Evolutionary conservation across 2,329 filamentous ascomycete genomes (phyloP), one percentile per base, ranked within the genome.

Genomic region (Pseudopithomyces maydicus): DNA sequence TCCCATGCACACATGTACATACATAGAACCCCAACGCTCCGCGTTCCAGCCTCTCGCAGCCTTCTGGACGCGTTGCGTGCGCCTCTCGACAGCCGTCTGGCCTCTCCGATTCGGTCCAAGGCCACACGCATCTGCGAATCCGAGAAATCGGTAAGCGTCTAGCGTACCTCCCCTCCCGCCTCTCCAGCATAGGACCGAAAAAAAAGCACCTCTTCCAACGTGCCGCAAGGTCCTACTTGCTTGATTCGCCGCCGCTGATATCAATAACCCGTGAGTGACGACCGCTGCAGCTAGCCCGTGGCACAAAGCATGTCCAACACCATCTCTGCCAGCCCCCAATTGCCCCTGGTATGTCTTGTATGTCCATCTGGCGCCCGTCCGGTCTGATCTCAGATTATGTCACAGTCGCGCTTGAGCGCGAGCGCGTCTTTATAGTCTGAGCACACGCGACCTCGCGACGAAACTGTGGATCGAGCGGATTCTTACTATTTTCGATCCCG

Each of bases 401-500:
- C 67, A 71, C 67, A 61, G 32, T 65, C 72, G 66, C 71, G 38
- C 38, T 19, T 15, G 72, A 72, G 52, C 59, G 56, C 62, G 36
- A 51, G 63, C 70, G 71, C 70, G 71, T 69, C 59, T 62, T 61
- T 36, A 61, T 67, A 68, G 67, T 68, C 61, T 62, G 29, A 50
- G 35, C 66, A 59, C 64, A 68, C 69, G 70, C 69, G 65, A 67
- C 62, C 59, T 67, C 69, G 68, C 63, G 59, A 66, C 58, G 62
- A 64, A 65, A 64, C 60, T 61, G 61, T 58, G 50, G 54, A 29
- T 29, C 5, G 26, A 29, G 26, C 26, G 26, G 26, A 45, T 52
- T 56, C 57, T 66, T 47, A 56, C 68, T 66, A 64, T 68, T 71
- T 68, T 57, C 61, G 62, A 61, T 59, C 46, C 58, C 61, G 47